phyloP scores from a whole-genome alignment of 352 stramenopile species.

The Pythium periplocum region DNA sequence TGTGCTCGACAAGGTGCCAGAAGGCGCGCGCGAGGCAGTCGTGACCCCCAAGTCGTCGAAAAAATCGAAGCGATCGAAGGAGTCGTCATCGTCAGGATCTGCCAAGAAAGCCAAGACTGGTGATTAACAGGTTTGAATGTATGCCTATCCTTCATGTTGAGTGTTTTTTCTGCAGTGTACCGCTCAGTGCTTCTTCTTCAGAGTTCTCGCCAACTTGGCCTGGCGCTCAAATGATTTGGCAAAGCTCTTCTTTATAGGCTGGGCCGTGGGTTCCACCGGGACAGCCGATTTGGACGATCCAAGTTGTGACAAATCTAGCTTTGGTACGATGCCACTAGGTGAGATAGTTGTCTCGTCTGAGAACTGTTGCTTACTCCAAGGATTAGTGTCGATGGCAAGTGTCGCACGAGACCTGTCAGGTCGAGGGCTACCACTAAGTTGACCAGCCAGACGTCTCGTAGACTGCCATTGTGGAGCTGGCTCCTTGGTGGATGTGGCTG shows the following conservation, averaged over 20 bases:
- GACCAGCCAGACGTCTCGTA: conserved; percentile 32
- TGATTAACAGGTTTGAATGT: conserved; percentile 1
- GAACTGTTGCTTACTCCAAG: conserved; percentile 16
- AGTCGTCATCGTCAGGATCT: conserved; percentile 19
- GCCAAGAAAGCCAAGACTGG: conserved; percentile 67
- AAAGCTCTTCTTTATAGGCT: conserved; percentile 32
- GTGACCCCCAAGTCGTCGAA: conserved; percentile 48
- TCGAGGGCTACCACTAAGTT: background rate
- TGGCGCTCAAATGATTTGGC: conserved; percentile 39
- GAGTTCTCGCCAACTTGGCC: conserved; percentile 41
- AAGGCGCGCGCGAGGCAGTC: conserved; percentile 57
- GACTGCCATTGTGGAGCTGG: conserved; percentile 54
- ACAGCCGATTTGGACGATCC: background rate
- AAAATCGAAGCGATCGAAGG: conserved; percentile 27
- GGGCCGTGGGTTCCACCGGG: background rate
- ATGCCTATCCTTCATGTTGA: too few species aligned
- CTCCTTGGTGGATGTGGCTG: too few species aligned
- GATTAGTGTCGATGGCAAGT: background rate
- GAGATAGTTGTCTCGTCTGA: background rate
- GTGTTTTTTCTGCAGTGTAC: background rate
- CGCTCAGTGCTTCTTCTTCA: conserved; percentile 38
- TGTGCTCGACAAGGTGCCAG: conserved; percentile 65
- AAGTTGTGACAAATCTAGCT: conserved; percentile 18
- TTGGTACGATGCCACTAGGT: conserved; percentile 5
- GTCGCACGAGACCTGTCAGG: background rate